Conservation (phyloP, 257 asterid genomes). For the Plantago ovata region DNA sequence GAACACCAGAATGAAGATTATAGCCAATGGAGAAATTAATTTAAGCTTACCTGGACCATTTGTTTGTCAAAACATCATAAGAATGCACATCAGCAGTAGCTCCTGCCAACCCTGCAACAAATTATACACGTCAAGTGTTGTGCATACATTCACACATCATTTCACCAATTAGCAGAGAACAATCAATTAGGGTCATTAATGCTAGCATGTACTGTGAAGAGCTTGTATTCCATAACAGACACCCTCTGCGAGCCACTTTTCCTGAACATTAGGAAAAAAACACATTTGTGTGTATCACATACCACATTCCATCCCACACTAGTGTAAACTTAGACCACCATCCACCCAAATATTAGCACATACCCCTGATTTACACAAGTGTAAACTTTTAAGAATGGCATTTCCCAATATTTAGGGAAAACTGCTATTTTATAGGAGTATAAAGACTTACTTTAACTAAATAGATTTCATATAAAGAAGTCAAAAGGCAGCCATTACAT, state of each 20-base stretch:
- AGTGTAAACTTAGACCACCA: too few relatives aligned
- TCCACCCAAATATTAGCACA: too few relatives aligned
- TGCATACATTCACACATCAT: conserved; percentile 1
- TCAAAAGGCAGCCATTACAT: too few relatives aligned
- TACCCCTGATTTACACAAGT: too few relatives aligned
- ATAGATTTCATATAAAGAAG: too few relatives aligned
- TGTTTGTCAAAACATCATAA: conserved; percentile 80
- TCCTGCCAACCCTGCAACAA: conserved; percentile 89
- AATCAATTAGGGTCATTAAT: conserved; percentile 4
- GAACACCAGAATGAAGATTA: neutral
- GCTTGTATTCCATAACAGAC: conserved; percentile 9
- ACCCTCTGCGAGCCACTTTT: conserved; percentile 10
- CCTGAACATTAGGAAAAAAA: conserved; percentile 8
- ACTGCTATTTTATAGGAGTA: too few relatives aligned
- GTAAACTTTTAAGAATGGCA: too few relatives aligned
- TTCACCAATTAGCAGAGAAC: conserved; percentile 4
- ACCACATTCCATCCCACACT: neutral
- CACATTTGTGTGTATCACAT: conserved; percentile 2
- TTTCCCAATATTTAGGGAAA: too few relatives aligned
- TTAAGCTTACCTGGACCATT: conserved; percentile 83
- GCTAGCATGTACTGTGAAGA: neutral
- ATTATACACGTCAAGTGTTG: conserved; percentile 9
- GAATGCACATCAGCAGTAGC: conserved; percentile 97
- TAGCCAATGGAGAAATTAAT: neutral
- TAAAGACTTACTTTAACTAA: too few relatives aligned